phyloP scores from a whole-genome alignment of 371 early-diverging fungal genomes.

The Mortierella polycephala region DNA sequence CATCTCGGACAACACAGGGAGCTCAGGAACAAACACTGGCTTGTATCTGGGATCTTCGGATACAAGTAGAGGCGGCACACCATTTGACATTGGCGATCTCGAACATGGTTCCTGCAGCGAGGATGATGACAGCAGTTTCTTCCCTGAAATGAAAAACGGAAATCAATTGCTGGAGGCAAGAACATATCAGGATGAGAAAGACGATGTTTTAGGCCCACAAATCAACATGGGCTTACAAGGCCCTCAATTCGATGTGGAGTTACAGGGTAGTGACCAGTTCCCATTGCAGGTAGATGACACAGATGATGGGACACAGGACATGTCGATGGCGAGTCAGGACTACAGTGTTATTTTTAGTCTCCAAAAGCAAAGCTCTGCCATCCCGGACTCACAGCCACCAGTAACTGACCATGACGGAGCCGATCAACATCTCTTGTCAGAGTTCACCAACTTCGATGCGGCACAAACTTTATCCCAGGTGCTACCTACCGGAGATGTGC shows the following conservation, averaged over 20 bases:
- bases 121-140: conserved; percentile 33
- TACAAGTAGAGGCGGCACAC: not conserved
- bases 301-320: conserved; percentile 24
- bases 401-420: not conserved
- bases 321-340: conserved; percentile 14
- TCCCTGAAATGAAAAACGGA: conserved; percentile 19
- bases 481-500: too few species aligned
- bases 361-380: conserved; percentile 31
- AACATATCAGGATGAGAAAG: conserved; percentile 7
- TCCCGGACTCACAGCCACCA: conserved; percentile 11
- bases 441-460: too few species aligned
- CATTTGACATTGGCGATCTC: conserved; percentile 31
- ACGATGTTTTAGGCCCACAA: conserved; percentile 29
- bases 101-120: conserved; percentile 27
- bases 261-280: not conserved
- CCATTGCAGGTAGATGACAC: not conserved
- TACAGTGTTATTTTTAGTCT: conserved; percentile 29
- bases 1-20: conserved; percentile 31
- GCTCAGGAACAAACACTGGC: conserved; percentile 16
- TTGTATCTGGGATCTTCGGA: conserved; percentile 11
- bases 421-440: too few species aligned
- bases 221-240: not conserved
- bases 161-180: conserved; percentile 34
- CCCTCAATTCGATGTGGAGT: too few species aligned
- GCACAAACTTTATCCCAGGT: too few species aligned